Base-by-base conservation (phyloP, 768 basidiomycete genomes). In the Phlebiopsis flavidoalba region DNA sequence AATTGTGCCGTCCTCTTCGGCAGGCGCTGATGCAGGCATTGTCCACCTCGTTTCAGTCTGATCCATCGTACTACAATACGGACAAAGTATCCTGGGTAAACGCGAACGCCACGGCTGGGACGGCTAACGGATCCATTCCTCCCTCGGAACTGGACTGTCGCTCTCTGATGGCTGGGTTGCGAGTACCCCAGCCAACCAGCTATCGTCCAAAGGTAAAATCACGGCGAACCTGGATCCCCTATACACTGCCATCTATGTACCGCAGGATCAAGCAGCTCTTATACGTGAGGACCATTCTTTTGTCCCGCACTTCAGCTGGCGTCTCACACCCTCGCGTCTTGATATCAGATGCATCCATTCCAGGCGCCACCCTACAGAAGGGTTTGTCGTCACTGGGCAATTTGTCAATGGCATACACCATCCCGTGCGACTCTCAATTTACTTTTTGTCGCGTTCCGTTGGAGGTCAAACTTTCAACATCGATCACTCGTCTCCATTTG, bases 1-100 rank as follows among this genome's bases (percentile, higher is more conserved):
- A 19, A 8, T 48, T 11, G 22, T 24, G 8, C 49, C 47, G 5
- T 37, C 60, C 37, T 48, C 53, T 11, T 55, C 17, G 15, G 60
- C 54, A 10, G 66, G 69, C 55, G 40, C 57, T 21, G 63, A 51
- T 49, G 76, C 71, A 15, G 75, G 76, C 14, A 63, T 69, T 17
- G 63, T 79, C 12, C 75, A 77, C 60, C 74, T 74, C 73, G 66
- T 73, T n/a, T 11, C 64, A 67, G 36, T 70, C 74, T 0, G 74
- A 76, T 55, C 33, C 53, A 7, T 64, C 68, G 0, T 65, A 66
- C 3, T 75, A 71, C 63, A 58, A 69, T 52, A 64, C 70, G 22
- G 63, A 67, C 43, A 56, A 72, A 21, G 57, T 69, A 10, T 69
- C 64, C 22, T 69, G 69, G 72, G 60, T 48, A 48, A 31, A 63